phyloP scores from a whole-genome alignment of 2,329 filamentous ascomycete species.

The Lasiodiplodia theobromae region DNA sequence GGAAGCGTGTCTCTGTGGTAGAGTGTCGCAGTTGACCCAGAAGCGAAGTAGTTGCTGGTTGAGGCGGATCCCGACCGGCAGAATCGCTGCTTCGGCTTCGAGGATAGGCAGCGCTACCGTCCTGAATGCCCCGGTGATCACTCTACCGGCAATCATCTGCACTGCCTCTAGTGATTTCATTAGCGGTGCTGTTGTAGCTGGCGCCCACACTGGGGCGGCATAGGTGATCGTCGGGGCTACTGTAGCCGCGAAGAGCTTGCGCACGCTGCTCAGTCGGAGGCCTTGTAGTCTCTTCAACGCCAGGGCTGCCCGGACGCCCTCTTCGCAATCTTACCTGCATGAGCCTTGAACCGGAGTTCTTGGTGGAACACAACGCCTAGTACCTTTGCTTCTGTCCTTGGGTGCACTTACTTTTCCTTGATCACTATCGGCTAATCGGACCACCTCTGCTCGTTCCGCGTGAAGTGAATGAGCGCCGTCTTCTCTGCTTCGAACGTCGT shows the following conservation, averaged over 20 bases:
- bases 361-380: conserved; percentile 34
- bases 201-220: conserved; percentile 35
- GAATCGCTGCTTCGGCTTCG: conserved; percentile 14
- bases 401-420: conserved; percentile 31
- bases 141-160: conserved; percentile 9
- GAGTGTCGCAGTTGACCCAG: conserved; percentile 4
- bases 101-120: conserved; percentile 14
- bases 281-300: conserved; percentile 20
- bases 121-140: conserved; percentile 14
- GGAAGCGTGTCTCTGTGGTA: conserved; percentile 7
- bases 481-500: conserved; percentile 45
- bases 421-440: conserved; percentile 28
- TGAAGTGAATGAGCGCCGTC: conserved; percentile 46
- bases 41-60: not conserved
- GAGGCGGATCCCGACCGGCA: not conserved
- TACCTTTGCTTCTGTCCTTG: conserved; percentile 32
- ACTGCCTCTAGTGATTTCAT: conserved; percentile 6
- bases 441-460: conserved; percentile 32
- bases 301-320: conserved; percentile 9
- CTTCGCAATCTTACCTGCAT: conserved; percentile 19
- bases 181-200: not conserved
- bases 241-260: conserved; percentile 36
- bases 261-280: conserved; percentile 34
- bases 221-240: conserved; percentile 41
- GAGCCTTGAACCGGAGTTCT: conserved; percentile 32